Evolutionary conservation across 2,329 filamentous ascomycete genomes (phyloP), one percentile per base, ranked within the genome.

Genomic region (Acrocalymma vagum): DNA sequence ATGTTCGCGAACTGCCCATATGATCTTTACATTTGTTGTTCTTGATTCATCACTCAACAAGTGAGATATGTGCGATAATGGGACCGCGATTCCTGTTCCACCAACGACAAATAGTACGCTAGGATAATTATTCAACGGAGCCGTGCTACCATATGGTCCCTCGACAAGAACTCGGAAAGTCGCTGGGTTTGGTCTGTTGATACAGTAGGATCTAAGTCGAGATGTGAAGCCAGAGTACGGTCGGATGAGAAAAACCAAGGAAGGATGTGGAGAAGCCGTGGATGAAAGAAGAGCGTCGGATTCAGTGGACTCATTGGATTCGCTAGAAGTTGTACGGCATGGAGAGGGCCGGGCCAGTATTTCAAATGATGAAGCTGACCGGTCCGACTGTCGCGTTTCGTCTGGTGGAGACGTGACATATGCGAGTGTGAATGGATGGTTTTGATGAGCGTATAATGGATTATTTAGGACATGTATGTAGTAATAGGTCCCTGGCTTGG

Each of bases 161-260:
- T 81, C 78, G 8, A 80, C 54, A 3, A 79, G 67, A 26, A 79
- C 64, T 1, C 53, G 69, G 3, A 69, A 52, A 4, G 58, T 55
- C 11, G 58, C 61, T 9, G 59, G 53, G 21, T 48, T 45, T 7
- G 17, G 15, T n/a, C 10, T 9, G 42, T 51, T 17, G 14, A 54
- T 48, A 15, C 49, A 53, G 29, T 53, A 20, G 34, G 48, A 13
- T 57, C 54, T 26, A 8, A 80, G 69, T n/a, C 72, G 66, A 5
- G 65, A 70, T 2, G 78, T 81, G 67, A 77, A 79, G 32, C 78
- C 77, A 33, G 74, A 64, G 51, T 76, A 79, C 0, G 78, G 78
- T 2, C 78, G 72, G 33, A 80, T 71, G 52, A 76, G 73, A 51
- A 80, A 79, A 4, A 71, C 65, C 6, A 80, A 58, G 6, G 51